Conservation (phyloP, 202 grass and related monocot genomes). For the Setaria viridis region DNA sequence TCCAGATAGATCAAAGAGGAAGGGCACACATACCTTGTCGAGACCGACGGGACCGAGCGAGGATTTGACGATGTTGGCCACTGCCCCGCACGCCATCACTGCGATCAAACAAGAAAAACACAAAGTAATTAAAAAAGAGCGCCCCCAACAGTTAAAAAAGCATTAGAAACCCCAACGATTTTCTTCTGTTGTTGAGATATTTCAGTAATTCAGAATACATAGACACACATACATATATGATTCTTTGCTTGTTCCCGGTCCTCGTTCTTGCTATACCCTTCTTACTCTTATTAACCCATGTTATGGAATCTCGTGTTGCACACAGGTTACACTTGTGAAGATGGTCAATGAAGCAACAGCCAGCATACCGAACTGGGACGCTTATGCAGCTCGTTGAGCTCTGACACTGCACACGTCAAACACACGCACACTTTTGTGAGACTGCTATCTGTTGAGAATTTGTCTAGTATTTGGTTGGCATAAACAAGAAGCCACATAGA, state of each 20-base stretch:
- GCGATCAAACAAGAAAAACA: conserved; percentile 19
- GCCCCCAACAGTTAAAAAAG: not conserved
- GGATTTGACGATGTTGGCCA: conserved; percentile 86
- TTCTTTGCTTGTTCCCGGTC: not conserved
- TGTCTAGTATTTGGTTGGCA: not conserved
- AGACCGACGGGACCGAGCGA: conserved; percentile 87
- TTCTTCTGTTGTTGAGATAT: not conserved
- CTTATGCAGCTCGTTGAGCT: conserved; percentile 44
- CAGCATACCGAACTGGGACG: conserved; percentile 75
- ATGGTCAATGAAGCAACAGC: conserved; percentile 89
- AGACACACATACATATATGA: not conserved
- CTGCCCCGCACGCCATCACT: conserved; percentile 82
- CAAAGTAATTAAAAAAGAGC: conserved; percentile 3
- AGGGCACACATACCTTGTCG: conserved; percentile 66
- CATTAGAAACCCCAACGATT: not conserved
- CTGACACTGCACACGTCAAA: no score
- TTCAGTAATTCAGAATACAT: not conserved
- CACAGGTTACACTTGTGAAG: conserved; percentile 74
- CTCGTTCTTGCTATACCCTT: not conserved
- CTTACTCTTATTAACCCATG: conserved; percentile 10
- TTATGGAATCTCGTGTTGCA: conserved; percentile 25
- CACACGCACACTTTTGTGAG: not conserved
- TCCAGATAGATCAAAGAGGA: not conserved
- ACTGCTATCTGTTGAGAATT: not conserved
- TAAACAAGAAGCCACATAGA: not conserved